phyloP scores from a whole-genome alignment of 192 early-diverging fungal species.

The Phycomyces nitens region DNA sequence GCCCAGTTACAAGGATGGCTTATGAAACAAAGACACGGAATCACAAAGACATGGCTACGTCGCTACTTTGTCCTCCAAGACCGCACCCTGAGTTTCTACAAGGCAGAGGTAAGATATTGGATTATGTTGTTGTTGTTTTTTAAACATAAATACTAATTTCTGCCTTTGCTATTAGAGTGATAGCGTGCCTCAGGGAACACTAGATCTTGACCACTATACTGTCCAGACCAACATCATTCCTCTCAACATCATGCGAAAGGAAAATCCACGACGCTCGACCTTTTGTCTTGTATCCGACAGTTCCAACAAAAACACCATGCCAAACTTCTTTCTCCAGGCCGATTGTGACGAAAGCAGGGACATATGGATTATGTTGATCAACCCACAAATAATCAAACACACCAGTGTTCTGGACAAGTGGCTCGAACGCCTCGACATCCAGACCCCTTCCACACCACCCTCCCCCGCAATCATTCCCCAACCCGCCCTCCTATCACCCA shows the following conservation, averaged over 20 bases:
- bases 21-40: conserved; percentile 30
- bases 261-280: conserved; percentile 1
- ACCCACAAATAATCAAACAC: conserved; percentile 5
- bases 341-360: conserved; percentile 12
- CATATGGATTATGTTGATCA: conserved; percentile 14
- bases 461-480: background rate
- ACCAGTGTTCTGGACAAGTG: conserved; percentile 35
- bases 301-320: conserved; percentile 7
- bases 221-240: conserved; percentile 9
- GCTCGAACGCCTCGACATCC: conserved; percentile 29
- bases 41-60: conserved; percentile 13
- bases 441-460: background rate
- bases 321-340: conserved; percentile 21
- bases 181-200: background rate
- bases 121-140: background rate
- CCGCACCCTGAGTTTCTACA: conserved; percentile 14
- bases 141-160: background rate
- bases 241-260: conserved; percentile 12
- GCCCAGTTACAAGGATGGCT: conserved; percentile 15
- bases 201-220: conserved; percentile 17
- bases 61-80: conserved; percentile 29
- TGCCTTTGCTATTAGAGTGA: conserved; percentile 8
- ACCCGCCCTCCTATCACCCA: background rate
- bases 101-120: conserved; percentile 16
- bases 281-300: conserved; percentile 22